Evolutionary conservation across 2,329 filamentous ascomycete species (phyloP), one percentile per base, ranked within the genome.

Genomic region (Hortaea sp.): DNA sequence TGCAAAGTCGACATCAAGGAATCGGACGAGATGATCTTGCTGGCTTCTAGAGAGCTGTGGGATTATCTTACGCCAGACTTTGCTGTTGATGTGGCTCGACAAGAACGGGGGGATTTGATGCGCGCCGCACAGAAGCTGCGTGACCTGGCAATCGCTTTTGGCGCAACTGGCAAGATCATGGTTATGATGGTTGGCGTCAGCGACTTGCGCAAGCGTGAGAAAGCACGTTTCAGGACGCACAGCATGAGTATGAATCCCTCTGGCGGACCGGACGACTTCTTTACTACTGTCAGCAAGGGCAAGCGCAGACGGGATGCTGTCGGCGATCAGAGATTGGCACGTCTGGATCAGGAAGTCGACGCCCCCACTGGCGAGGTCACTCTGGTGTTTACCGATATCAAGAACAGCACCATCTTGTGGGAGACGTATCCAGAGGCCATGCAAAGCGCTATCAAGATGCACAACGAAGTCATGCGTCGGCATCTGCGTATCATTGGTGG

Each of bases 311-410:
- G 73, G 49, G 78, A 81, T 55, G 68, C 67, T 39, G 74, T 78
- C n/a, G 80, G 85, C 46, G 88, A 97, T 63, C 94, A 88, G 27
- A 87, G 84, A 45, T 77, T 98, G 45, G 85, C 86, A 48, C 80
- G 90, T 41, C 80, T 97, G 29, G 88, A 92, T 54, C 82, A 85
- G 44, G 90, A 95, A 67, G 89, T 97, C 42, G 85, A 90, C 50
- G 87, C 92, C 9, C 92, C 92, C 0, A 87, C 82, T 1, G 90
- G 90, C 41, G 87, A 94, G 58, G 81, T 97, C 42, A 85, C 88
- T 38, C 88, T 98, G 60, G 88, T 94, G 42, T 98, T 98, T 64
- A 98, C 92, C 0, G 92, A 98, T 70, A 98, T 98, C 75, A 97
- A 97, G 73, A 95, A 90, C 69, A 97, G 90, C 27, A 98, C 92